phyloP scores from a whole-genome alignment of 331 rosid species.

The Cucumis variabilis region DNA sequence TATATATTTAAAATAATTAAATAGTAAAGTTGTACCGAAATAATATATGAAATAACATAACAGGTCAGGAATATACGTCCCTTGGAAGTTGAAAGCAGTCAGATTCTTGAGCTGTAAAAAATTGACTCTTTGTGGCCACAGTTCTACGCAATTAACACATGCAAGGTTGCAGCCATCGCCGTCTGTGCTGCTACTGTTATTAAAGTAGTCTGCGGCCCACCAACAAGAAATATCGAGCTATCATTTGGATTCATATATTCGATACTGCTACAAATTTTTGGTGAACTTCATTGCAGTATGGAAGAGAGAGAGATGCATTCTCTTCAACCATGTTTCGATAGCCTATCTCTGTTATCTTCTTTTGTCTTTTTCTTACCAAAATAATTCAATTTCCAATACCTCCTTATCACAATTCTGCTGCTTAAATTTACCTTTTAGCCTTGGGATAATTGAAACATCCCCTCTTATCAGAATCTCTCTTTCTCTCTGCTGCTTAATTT shows the following conservation, averaged over 20 bases:
- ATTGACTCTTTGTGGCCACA: background rate
- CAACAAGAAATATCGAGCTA: background rate
- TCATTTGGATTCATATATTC: conserved; percentile 6
- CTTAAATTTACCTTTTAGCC: background rate
- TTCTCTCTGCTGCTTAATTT: background rate
- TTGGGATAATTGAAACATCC: background rate
- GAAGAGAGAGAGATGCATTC: background rate
- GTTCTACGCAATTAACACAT: conserved; percentile 8
- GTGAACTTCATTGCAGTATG: background rate
- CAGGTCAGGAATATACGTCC: background rate
- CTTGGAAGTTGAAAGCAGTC: background rate
- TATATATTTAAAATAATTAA: background rate
- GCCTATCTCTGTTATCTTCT: conserved; percentile 9
- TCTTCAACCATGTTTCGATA: background rate
- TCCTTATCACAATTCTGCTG: conserved; percentile 13
- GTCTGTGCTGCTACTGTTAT: background rate
- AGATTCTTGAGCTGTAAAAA: background rate
- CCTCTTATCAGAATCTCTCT: background rate
- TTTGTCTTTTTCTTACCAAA: background rate
- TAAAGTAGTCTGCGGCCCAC: conserved; percentile 12
- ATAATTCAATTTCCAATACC: background rate
- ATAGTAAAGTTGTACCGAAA: too few relatives aligned
- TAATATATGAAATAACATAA: background rate
- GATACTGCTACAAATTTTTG: conserved; percentile 12
- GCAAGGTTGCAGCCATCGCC: conserved; percentile 10